Base-by-base conservation (phyloP, 345 rosid species). In the Euphorbia pulcherrima region DNA sequence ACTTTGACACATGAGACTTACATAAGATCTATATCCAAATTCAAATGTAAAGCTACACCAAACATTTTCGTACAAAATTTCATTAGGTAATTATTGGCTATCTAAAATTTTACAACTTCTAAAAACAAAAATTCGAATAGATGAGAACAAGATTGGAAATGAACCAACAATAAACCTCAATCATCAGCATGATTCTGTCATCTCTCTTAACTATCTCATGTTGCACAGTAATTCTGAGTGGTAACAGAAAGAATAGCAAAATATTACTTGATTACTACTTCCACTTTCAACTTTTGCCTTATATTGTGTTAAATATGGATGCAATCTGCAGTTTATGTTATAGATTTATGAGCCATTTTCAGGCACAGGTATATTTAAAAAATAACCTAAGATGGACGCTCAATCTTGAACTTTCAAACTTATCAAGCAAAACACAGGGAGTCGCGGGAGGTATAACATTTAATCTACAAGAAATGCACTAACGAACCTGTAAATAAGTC, bases 401-500 rank as follows among this genome's bases (percentile, higher is more conserved):
- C 13, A 35, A 17, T 9, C 61, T 37, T 67, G 48, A 23, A 66
- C 28, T 57, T 46, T n/a, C 27, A 79, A 16, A 26, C 24, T 44
- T 11, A 16, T 37, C 47, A 63, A 65, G 35, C 21, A 18, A n/a
- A 75, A 60, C 53, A 37, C 37, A 62, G 20, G 44, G 4, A 26
- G 20, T 37, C 27, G 24, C 14, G n/a, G 47, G 40, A 68, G 28
- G 27, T 74, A 65, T 16, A 60, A 63, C 66, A 73, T 24, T 27
- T 33, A 33, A 60, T 59, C 62, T 12, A 50, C 8, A 12, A 40
- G 63, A 28, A 57, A 39, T 63, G 58, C 18, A 12, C 35, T 61
- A 65, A 75, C 74, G 35, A 76, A 94, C 99, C 96, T 92, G 87
- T 88, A 87, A 74, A 94, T 80, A 72, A 92, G 96, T 67, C 99